These are phyloP conservation scores for Teunomyces pallodes DNA, from an alignment of 805 yeast species.

Conservation along the genomic window DNA sequence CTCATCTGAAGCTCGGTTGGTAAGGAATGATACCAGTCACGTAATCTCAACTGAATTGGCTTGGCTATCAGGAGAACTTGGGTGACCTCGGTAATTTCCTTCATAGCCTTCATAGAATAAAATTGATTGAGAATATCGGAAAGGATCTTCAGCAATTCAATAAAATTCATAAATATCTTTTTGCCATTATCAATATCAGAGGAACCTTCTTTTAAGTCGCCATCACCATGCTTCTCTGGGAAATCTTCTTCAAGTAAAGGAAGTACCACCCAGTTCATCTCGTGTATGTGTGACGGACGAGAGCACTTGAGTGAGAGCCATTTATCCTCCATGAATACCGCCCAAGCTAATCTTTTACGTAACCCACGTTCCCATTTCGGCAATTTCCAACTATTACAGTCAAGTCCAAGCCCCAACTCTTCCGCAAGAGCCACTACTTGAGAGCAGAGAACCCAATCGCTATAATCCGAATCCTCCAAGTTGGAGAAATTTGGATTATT, in stretches of 20 bases:
- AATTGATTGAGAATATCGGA: conserved; percentile 71
- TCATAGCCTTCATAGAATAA: conserved; percentile 67
- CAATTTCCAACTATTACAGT: conserved; percentile 85
- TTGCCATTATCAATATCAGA: conserved; percentile 72
- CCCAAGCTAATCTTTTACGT: conserved; percentile 91
- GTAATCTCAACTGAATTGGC: conserved; percentile 67
- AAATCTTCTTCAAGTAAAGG: conserved; percentile 72
- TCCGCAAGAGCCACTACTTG: conserved; percentile 87
- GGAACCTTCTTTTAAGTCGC: conserved; percentile 53
- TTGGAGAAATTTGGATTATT: neutral
- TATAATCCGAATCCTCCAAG: conserved; percentile 41
- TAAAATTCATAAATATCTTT: conserved; percentile 62
- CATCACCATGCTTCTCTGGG: conserved; percentile 63
- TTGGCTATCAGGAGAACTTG: conserved; percentile 74
- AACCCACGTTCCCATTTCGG: conserved; percentile 95
- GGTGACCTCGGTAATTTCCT: conserved; percentile 55
- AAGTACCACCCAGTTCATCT: conserved; percentile 76
- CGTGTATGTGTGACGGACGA: conserved; percentile 77
- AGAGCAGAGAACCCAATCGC: conserved; percentile 83
- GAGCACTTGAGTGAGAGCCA: conserved; percentile 84
- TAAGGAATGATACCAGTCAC: conserved; percentile 75
- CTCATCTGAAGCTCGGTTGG: conserved; percentile 66
- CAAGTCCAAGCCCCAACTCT: conserved; percentile 87
- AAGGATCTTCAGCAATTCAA: conserved; percentile 63
- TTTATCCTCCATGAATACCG: conserved; percentile 86